Evolutionary conservation across 768 basidiomycete species (phyloP).

Genomic region (Mycena sanguinolenta): DNA sequence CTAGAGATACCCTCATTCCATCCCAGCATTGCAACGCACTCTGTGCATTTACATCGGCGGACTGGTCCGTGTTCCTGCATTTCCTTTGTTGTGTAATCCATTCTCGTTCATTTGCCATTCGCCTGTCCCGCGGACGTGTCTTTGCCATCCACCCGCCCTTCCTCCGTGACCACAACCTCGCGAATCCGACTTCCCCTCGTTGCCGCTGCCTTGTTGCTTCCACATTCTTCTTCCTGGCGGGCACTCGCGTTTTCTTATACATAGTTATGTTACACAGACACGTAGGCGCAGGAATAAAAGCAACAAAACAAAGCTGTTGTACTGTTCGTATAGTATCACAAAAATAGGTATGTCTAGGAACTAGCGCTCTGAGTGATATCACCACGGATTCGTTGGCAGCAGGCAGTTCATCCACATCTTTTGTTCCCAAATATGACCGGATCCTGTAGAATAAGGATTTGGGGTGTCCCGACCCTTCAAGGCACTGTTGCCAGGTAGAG

Average conservation of each 20-base stretch:
- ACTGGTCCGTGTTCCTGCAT: neutral
- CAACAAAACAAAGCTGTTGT: conserved; percentile 21
- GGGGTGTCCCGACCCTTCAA: no score
- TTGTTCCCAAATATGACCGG: no score
- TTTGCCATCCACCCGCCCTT: neutral
- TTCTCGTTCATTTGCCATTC: neutral
- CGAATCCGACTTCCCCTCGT: neutral
- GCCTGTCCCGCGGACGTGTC: neutral
- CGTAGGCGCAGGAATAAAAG: conserved; percentile 18
- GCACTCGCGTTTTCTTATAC: conserved; percentile 12
- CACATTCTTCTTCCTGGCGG: conserved; percentile 21
- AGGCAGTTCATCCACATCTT: no score
- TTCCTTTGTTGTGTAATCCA: conserved; percentile 11
- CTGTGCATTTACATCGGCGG: conserved; percentile 22
- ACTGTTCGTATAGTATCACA: conserved; percentile 16
- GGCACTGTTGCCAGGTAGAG: no score
- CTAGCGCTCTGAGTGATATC: neutral
- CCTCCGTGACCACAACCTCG: conserved; percentile 1
- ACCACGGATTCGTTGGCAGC: no score
- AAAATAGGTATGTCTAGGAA: conserved; percentile 11
- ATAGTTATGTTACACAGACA: neutral
- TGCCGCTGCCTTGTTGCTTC: conserved; percentile 14
- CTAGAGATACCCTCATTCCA: conserved; percentile 31
- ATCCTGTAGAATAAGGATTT: no score
- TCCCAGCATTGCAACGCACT: neutral